Conservation (phyloP, 164 flowering plant genomes). For the Santalum album region DNA sequence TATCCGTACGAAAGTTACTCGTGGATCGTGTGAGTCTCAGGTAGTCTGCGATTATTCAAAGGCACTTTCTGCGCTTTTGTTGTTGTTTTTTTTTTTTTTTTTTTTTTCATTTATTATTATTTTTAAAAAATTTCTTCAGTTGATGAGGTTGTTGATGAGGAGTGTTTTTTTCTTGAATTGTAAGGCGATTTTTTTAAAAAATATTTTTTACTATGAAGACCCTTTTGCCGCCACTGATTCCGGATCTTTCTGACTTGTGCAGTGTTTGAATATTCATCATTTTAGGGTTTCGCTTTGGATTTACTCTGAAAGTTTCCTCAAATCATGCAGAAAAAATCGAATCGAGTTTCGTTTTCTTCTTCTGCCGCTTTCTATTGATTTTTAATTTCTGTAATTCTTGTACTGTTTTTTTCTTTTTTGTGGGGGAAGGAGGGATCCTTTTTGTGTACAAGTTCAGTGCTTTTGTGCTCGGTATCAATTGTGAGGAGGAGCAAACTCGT, state of each 20-base stretch:
- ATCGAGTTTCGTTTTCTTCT: neutral
- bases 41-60: too few species aligned
- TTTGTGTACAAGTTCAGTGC: neutral
- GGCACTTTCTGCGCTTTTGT: too few species aligned
- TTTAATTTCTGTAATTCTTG: too few species aligned
- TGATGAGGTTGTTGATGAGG: neutral
- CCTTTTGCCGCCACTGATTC: neutral
- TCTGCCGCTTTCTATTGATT: neutral
- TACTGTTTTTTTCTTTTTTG: neutral
- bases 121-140: too few species aligned
- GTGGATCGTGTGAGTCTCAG: too few species aligned
- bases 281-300: conserved; percentile 1
- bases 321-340: neutral
- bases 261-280: neutral
- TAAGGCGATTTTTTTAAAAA: neutral
- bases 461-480: neutral
- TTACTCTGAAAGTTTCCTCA: neutral
- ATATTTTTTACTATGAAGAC: neutral
- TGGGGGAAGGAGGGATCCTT: too few species aligned
- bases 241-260: neutral
- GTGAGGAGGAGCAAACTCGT: neutral
- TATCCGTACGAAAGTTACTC: too few species aligned
- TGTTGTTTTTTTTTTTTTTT: too few species aligned
- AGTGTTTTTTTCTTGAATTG: neutral
- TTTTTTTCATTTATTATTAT: too few species aligned